These are phyloP conservation scores for Fusarium phyllophilum DNA, from an alignment of 2,329 filamentous ascomycete species.

Conservation along the genomic window DNA sequence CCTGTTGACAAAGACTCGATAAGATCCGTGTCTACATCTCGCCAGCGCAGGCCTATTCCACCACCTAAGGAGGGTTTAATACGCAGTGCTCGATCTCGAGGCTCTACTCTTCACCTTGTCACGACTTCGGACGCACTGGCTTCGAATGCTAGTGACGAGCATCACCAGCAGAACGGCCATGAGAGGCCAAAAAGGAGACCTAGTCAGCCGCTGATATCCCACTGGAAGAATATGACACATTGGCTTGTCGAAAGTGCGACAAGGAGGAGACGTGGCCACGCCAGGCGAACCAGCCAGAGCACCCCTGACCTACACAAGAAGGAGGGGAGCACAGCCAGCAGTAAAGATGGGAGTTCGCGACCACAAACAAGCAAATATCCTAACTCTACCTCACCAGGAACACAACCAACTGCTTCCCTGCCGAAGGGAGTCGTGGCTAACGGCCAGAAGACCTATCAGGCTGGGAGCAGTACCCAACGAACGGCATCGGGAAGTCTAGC, in stretches of 20 bases:
- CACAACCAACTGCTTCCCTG: constrained; percentile 56
- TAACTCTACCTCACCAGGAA: constrained; percentile 49
- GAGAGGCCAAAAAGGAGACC: constrained; percentile 66
- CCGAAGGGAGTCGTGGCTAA: constrained; percentile 64
- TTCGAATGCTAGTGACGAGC: constrained; percentile 45
- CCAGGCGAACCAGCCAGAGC: constrained; percentile 64
- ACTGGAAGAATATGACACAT: constrained; percentile 73
- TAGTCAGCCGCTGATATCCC: constrained; percentile 67
- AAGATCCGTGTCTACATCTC: constrained; percentile 79
- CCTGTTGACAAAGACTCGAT: constrained; percentile 83
- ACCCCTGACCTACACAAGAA: constrained; percentile 68
- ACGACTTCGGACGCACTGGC: constrained; percentile 67
- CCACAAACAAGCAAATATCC: constrained; percentile 70
- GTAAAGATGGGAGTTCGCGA: constrained; percentile 65
- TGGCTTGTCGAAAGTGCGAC: constrained; percentile 71
- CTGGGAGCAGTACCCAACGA: constrained; percentile 30
- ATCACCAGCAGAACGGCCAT: constrained; percentile 44
- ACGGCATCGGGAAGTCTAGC: constrained; percentile 38
- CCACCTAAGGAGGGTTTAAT: constrained; percentile 85
- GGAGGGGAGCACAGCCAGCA: constrained; percentile 55
- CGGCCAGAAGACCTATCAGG: constrained; percentile 52
- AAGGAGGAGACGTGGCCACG: constrained; percentile 59
- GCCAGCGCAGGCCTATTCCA: constrained; percentile 77
- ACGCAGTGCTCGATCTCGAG: constrained; percentile 76
- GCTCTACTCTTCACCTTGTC: constrained; percentile 88